phyloP scores from a whole-genome alignment of 139 green algal species.

The Mesostigma viride region DNA sequence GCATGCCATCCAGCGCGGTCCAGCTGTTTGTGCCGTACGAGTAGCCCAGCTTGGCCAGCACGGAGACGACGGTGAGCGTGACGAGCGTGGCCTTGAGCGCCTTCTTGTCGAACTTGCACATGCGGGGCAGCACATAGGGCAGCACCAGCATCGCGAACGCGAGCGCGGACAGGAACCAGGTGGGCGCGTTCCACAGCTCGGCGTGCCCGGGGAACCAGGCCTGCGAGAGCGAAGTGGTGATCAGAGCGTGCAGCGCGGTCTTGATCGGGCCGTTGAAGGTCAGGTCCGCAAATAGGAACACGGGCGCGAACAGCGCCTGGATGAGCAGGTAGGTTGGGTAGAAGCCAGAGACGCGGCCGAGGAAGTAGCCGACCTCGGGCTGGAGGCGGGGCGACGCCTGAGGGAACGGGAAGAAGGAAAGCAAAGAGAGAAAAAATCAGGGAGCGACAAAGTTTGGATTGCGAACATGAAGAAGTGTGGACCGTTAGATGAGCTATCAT shows the following conservation, averaged over 20 bases:
- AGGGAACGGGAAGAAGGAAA: too few species aligned
- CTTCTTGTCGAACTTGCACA: slow-evolving; percentile 16
- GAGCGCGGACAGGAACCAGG: slow-evolving; percentile 31
- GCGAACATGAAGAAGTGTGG: too few species aligned
- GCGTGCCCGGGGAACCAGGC: slow-evolving; percentile 28
- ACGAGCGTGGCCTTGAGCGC: slow-evolving; percentile 4
- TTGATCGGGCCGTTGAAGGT: slow-evolving; percentile 23
- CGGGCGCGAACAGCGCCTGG: slow-evolving; percentile 18
- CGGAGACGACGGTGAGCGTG: slow-evolving; percentile 5
- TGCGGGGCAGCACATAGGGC: slow-evolving; percentile 18
- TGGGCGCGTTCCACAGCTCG: slow-evolving; percentile 33
- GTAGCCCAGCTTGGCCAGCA: slow-evolving; percentile 29
- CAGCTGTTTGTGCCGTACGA: slow-evolving; percentile 20
- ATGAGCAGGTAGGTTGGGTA: slow-evolving; percentile 26
- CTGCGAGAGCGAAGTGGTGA: slow-evolving; percentile 27
- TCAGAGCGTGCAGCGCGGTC: slow-evolving; percentile 15
- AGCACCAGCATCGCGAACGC: slow-evolving; percentile 22
- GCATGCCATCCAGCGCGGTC: slow-evolving; percentile 24
- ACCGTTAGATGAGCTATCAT: too few species aligned
- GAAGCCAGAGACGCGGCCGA: slow-evolving; percentile 21
- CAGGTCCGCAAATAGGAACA: slow-evolving; percentile 27
- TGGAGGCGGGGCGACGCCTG: slow-evolving; percentile 14
- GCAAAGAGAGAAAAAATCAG: too few species aligned
- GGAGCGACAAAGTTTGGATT: too few species aligned
- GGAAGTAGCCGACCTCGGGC: slow-evolving; percentile 8